Conservation (phyloP, 352 stramenopile genomes). For the Phytophthora cryptogea region DNA sequence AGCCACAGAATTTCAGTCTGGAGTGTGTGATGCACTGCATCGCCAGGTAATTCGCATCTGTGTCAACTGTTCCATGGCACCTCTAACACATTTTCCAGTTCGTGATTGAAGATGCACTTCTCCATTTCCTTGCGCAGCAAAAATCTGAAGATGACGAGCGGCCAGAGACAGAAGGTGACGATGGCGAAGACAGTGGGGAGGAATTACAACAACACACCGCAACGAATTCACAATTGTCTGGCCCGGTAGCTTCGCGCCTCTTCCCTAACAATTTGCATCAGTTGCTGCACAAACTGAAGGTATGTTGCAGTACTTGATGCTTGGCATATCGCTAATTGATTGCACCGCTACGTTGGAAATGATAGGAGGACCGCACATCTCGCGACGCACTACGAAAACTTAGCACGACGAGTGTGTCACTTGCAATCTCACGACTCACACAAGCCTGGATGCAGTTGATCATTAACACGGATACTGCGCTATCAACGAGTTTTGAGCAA, state of each 20-base stretch:
- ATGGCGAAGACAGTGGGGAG: conserved; percentile 12
- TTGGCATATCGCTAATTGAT: background rate
- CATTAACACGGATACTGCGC: conserved; percentile 39
- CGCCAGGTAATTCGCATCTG: conserved; percentile 22
- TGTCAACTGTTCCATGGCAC: background rate
- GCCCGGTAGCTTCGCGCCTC: conserved; percentile 17
- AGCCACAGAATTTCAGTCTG: conserved; percentile 2
- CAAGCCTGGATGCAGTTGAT: conserved; percentile 47
- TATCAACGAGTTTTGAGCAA: conserved; percentile 63
- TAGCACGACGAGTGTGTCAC: conserved; percentile 47
- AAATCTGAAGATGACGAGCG: conserved; percentile 14
- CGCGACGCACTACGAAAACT: conserved; percentile 45
- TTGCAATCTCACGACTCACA: conserved; percentile 37
- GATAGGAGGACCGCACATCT: conserved; percentile 45
- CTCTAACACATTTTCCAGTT: conserved; percentile 15
- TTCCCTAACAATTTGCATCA: conserved; percentile 43
- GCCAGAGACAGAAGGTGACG: conserved; percentile 30
- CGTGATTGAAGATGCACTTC: conserved; percentile 26
- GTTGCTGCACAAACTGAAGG: conserved; percentile 31
- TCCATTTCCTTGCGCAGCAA: conserved; percentile 20
- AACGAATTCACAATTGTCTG: conserved; percentile 11
- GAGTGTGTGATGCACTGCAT: conserved; percentile 12
- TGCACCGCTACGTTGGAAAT: background rate
- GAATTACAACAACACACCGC: conserved; percentile 17
- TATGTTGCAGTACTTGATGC: conserved; percentile 7